Percentiles rank a stretch among this genome's conserved stretches.
Conservation (phyloP, 805 yeast genomes). For the Candida koratica region DNA sequence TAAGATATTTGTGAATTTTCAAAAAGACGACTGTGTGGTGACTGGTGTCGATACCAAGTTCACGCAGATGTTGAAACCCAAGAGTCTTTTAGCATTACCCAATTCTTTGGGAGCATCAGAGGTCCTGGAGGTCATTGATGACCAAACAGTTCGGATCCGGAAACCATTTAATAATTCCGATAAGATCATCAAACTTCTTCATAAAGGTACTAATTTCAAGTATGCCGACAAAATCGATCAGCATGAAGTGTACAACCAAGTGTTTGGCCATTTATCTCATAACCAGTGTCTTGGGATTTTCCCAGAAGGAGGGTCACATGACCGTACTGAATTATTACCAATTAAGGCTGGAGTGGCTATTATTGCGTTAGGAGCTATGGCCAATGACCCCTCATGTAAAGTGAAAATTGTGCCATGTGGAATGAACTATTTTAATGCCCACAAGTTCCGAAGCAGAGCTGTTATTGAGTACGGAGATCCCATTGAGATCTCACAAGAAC, state of each 20-base stretch:
- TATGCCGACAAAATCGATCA: slow-evolving; percentile 85
- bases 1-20: slow-evolving; percentile 50
- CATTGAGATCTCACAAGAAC: slow-evolving; percentile 51
- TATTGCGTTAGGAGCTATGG: slow-evolving; percentile 96
- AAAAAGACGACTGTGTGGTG: slow-evolving; percentile 49
- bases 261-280: slow-evolving; percentile 75
- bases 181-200: slow-evolving; percentile 42
- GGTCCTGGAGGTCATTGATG: slow-evolving; percentile 62
- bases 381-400: slow-evolving; percentile 65
- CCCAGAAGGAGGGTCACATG: slow-evolving; percentile 99
- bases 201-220: slow-evolving; percentile 56
- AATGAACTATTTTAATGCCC: slow-evolving; percentile 94
- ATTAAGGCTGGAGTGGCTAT: slow-evolving; percentile 96
- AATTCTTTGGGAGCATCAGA: slow-evolving; percentile 73
- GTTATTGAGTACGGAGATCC: slow-evolving; percentile 94
- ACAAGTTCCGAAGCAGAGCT: slow-evolving; percentile 91
- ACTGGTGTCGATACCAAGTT: slow-evolving; percentile 67
- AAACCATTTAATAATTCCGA: slow-evolving; percentile 62
- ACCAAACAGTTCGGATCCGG: slow-evolving; percentile 62
- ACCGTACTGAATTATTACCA: slow-evolving; percentile 85
- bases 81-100: slow-evolving; percentile 75
- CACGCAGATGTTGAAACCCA: slow-evolving; percentile 54
- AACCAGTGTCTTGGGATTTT: slow-evolving; percentile 88
- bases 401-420: slow-evolving; percentile 95
- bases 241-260: slow-evolving; percentile 73